phyloP scores from a whole-genome alignment of 2,329 filamentous ascomycete genomes.

The Fusarium haematococcum region DNA sequence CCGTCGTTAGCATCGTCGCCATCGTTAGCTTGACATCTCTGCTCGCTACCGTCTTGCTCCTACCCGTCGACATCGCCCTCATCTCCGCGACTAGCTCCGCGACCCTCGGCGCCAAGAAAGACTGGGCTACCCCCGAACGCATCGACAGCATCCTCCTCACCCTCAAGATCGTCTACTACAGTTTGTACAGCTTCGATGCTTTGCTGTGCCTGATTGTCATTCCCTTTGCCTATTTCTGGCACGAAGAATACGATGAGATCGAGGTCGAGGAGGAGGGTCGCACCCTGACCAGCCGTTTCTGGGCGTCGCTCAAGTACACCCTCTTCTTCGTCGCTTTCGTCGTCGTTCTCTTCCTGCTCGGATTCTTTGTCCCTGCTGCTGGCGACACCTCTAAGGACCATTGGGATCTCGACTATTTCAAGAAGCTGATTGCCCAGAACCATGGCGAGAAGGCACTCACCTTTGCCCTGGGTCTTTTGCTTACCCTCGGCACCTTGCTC shows the following conservation, averaged over 20 bases:
- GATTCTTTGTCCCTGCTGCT: constrained; percentile 91
- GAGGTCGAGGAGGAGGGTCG: constrained; percentile 86
- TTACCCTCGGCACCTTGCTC: constrained; percentile 85
- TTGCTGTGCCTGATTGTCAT: constrained; percentile 89
- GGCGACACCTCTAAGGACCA: constrained; percentile 74
- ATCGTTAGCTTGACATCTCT: constrained; percentile 89
- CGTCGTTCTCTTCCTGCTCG: constrained; percentile 86
- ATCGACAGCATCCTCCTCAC: constrained; percentile 83
- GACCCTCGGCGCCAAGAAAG: constrained; percentile 84
- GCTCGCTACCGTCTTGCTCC: constrained; percentile 89
- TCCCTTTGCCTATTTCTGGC: constrained; percentile 98
- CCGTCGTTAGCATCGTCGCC: constrained; percentile 83
- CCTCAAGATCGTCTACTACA: constrained; percentile 91
- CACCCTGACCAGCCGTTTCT: constrained; percentile 76
- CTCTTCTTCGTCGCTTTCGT: constrained; percentile 84
- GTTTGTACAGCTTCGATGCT: constrained; percentile 91
- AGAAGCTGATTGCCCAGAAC: constrained; percentile 79
- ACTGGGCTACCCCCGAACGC: constrained; percentile 89
- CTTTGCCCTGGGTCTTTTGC: constrained; percentile 88
- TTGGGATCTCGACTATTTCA: constrained; percentile 92
- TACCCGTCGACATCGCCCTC: constrained; percentile 95
- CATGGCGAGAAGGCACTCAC: constrained; percentile 93
- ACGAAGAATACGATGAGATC: constrained; percentile 96
- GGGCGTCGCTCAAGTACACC: constrained; percentile 92
- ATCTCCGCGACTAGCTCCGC: constrained; percentile 88